Conservation (phyloP, 2,329 filamentous ascomycete genomes). For the Rhinocladiella mackenziei region DNA sequence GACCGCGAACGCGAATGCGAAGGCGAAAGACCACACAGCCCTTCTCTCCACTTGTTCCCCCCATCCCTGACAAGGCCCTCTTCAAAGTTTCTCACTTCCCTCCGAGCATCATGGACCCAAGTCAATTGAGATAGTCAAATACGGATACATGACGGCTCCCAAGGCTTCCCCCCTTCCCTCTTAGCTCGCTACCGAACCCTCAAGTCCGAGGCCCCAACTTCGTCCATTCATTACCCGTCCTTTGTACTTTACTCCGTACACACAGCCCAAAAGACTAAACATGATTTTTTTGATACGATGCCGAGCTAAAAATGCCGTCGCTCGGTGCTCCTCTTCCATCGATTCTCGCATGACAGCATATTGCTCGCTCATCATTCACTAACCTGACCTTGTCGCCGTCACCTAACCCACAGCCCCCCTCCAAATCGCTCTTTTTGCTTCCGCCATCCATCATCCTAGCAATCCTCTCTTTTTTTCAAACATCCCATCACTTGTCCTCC, state of each 20-base stretch:
- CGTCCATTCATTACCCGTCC: too few species aligned
- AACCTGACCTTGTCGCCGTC: neutral
- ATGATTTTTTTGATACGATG: neutral
- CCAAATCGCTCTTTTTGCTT: slow-evolving; percentile 17
- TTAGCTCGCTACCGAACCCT: too few species aligned
- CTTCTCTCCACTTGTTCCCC: too few species aligned
- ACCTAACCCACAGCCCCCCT: slow-evolving; percentile 1
- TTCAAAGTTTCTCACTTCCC: too few species aligned
- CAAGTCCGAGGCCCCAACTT: neutral
- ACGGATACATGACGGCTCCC: too few species aligned
- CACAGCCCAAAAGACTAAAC: neutral
- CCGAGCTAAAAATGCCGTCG: neutral
- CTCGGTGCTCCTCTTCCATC: neutral
- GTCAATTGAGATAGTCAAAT: too few species aligned
- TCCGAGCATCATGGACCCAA: too few species aligned
- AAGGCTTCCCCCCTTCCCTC: too few species aligned
- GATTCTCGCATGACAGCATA: neutral
- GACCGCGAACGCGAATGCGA: too few species aligned
- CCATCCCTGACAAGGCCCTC: too few species aligned
- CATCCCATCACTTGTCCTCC: slow-evolving; percentile 26
- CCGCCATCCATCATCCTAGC: slow-evolving; percentile 25
- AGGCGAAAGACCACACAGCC: too few species aligned
- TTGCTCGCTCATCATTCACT: slow-evolving; percentile 1
- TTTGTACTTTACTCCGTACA: neutral
- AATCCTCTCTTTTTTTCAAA: slow-evolving; percentile 25